These are phyloP conservation scores for Calocera cornea DNA, from an alignment of 768 basidiomycete genomes.

Conservation along the genomic window DNA sequence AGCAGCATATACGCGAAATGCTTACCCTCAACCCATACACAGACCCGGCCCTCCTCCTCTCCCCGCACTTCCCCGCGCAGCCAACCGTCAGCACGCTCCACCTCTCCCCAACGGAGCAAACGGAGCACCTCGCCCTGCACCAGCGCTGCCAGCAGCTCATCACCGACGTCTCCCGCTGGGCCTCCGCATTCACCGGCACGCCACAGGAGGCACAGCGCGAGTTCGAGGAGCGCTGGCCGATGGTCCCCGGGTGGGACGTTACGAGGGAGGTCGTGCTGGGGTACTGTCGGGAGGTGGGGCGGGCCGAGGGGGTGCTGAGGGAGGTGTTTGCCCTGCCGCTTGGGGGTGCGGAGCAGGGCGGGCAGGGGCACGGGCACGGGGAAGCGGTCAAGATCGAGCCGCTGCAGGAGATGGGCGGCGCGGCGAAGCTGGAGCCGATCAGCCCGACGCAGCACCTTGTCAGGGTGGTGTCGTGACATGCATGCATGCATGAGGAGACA, in stretches of 20 bases:
- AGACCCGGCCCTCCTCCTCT: background rate
- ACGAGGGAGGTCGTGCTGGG: constrained; percentile 5
- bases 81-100: constrained; percentile 17
- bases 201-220: constrained; percentile 13
- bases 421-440: constrained; percentile 10
- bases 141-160: constrained; percentile 10
- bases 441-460: background rate
- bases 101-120: background rate
- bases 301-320: constrained; percentile 16
- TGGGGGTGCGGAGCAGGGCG: too few species aligned
- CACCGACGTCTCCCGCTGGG: constrained; percentile 8
- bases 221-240: constrained; percentile 8
- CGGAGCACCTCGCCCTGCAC: constrained; percentile 16
- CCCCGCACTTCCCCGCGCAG: constrained; percentile 14
- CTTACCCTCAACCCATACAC: constrained; percentile 12
- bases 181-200: background rate
- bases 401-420: constrained; percentile 15
- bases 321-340: constrained; percentile 9
- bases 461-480: constrained; percentile 5
- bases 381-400: constrained; percentile 9
- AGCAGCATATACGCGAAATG: constrained; percentile 13
- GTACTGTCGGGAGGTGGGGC: constrained; percentile 15
- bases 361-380: constrained; percentile 8
- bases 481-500: constrained; percentile 8
- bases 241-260: constrained; percentile 7